Percentiles rank a stretch among this genome's conserved stretches.
These are phyloP conservation scores for Alternaria incomplexa DNA, from an alignment of 2,329 filamentous ascomycete species.

Conservation along the genomic window DNA sequence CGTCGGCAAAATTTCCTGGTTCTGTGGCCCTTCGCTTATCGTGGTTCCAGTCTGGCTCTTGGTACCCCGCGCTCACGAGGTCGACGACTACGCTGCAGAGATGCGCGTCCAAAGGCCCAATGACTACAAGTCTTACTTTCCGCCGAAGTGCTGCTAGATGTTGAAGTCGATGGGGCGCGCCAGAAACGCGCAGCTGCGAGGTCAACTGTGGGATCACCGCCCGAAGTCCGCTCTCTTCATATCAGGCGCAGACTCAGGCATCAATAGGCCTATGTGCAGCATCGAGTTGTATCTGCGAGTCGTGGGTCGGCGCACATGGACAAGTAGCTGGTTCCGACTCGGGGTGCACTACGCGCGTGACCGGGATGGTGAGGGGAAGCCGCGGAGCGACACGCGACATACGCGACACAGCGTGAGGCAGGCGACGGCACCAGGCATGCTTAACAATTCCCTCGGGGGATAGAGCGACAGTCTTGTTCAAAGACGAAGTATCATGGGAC, in stretches of 20 bases:
- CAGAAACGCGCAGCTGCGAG: background rate
- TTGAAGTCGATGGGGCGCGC: background rate
- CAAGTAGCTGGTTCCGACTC: background rate
- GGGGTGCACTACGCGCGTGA: conserved; percentile 6
- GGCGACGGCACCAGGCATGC: background rate
- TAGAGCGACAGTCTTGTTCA: background rate
- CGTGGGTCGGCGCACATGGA: background rate
- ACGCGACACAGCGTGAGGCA: conserved; percentile 6
- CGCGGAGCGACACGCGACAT: conserved; percentile 11
- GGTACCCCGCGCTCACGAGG: conserved; percentile 3
- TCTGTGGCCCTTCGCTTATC: conserved; percentile 8
- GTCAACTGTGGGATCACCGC: background rate
- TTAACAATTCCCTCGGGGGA: background rate
- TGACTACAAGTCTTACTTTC: background rate
- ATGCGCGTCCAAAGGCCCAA: background rate
- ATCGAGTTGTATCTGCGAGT: background rate
- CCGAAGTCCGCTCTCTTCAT: background rate
- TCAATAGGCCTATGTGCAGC: background rate
- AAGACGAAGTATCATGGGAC: too few species aligned
- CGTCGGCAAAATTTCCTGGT: background rate
- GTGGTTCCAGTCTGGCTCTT: background rate
- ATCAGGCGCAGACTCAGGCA: background rate
- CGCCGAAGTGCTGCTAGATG: background rate
- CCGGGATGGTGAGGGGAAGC: conserved; percentile 16
- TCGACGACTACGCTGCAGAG: background rate